Conservation (phyloP, 192 early-diverging fungal genomes). For the Spizellomyces punctatus region DNA sequence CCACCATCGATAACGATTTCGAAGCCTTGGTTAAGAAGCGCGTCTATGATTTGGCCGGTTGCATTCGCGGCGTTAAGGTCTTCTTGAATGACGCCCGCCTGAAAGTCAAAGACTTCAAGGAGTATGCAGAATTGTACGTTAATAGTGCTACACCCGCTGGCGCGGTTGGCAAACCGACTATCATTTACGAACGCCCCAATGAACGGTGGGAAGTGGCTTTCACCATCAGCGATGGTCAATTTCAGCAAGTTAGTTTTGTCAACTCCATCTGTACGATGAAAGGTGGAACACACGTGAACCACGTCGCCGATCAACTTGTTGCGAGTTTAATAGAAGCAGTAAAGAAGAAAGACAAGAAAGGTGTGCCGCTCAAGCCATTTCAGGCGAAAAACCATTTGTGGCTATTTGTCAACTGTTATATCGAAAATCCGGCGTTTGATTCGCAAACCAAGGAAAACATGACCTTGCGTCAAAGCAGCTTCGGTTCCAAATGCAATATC, state of each 20-base stretch:
- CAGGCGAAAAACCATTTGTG: conserved; percentile 90
- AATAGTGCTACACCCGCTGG: conserved; percentile 12
- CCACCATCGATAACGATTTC: conserved; percentile 80
- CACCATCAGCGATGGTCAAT: conserved; percentile 91
- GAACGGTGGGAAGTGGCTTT: conserved; percentile 95
- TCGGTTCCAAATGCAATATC: conserved; percentile 79
- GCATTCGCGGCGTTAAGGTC: conserved; percentile 80
- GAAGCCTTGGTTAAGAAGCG: conserved; percentile 88
- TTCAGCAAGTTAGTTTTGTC: conserved; percentile 95
- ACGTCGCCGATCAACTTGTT: conserved; percentile 79
- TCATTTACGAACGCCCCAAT: conserved; percentile 74
- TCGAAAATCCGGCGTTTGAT: conserved; percentile 95
- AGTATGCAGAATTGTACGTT: conserved; percentile 85
- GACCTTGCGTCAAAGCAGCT: conserved; percentile 73
- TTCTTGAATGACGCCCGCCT: conserved; percentile 82
- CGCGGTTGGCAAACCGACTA: conserved; percentile 26
- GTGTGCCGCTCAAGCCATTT: conserved; percentile 70
- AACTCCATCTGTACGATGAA: conserved; percentile 95
- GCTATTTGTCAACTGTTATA: conserved; percentile 91
- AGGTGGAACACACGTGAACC: conserved; percentile 88
- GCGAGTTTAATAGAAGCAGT: conserved; percentile 66
- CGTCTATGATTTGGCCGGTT: conserved; percentile 92
- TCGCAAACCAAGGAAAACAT: conserved; percentile 97
- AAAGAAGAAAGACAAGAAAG: conserved; percentile 74
- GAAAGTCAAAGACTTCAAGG: conserved; percentile 85